Percentiles rank a stretch among this genome's conserved stretches.
Conservation (phyloP, 345 rosid species). For the Ricinus communis region DNA sequence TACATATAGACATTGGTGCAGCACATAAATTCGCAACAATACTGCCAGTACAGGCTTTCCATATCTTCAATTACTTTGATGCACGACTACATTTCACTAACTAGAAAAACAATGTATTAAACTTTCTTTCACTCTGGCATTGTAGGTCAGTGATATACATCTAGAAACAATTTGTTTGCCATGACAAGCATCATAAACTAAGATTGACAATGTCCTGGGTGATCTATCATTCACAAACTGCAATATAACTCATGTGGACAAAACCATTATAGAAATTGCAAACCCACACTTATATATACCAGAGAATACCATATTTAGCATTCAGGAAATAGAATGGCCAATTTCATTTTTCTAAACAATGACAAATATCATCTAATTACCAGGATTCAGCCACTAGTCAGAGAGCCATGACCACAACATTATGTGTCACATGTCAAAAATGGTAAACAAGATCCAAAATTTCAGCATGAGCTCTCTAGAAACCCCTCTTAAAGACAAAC, state of each 20-base stretch:
- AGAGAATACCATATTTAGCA: background rate
- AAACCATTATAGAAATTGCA: background rate
- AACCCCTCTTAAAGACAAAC: slow-evolving; percentile 32
- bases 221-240: too few species aligned
- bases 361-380: background rate
- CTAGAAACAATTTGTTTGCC: too few species aligned
- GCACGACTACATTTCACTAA: background rate
- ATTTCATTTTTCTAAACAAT: background rate
- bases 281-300: background rate
- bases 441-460: background rate
- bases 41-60: background rate
- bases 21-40: background rate
- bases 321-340: background rate
- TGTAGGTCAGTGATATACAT: too few species aligned
- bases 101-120: background rate
- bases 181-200: too few species aligned
- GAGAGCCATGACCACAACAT: background rate
- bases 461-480: background rate
- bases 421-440: background rate
- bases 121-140: background rate
- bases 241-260: background rate
- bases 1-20: background rate
- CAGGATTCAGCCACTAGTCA: background rate
- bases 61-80: background rate
- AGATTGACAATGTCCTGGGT: too few species aligned